Evolutionary conservation across 805 yeast genomes (phyloP), one percentile per base, ranked within the genome.

Genomic region (Wickerhamomyces kurtzmanii): DNA sequence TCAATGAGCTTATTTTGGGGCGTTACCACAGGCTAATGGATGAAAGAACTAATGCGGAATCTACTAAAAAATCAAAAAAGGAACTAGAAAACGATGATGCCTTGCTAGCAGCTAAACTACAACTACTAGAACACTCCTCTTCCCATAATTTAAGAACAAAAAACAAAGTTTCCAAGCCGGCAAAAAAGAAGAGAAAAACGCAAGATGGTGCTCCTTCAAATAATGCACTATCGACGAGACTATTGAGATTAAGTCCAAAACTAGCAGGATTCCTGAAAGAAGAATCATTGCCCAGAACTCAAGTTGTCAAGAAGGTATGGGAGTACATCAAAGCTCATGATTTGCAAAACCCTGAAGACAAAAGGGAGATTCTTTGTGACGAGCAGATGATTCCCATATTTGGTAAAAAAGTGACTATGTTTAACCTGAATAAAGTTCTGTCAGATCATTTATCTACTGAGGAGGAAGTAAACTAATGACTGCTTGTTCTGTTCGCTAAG

Each of bases 241-340:
- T 67, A 12, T 47, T 63, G 50, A 49, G 49, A 8, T 47, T 80
- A 15, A 70, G 80, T 17, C 59, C 66, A 3, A 65, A 64, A 21
- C 57, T 83, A 18, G 59, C 62, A 27, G 59, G 47, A 4, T 47
- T 83, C 11, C 45, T 82, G 7, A 70, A 67, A 1, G 56, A 42
- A 12, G 31, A 47, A 2, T 61, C 53, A 30, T 43, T 71, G 23
- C 64, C 87, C 4, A 55, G 94, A 39, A 75, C 89, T 0, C 77
- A 77, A 45, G 75, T 79, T 12, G 86, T 80, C 8, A 78, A 78
- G 36, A 51, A 51, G 25, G 47, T 81, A 5, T 82, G 93, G 93
- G 66, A 60, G 10, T 71, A 84, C 49, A 79, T 84, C 31, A 76
- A 74, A 40, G 67, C 49, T 8, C 46, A 78, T 33, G 49, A 68